Conservation (phyloP, 2,329 filamentous ascomycete species). For the Botryosphaeria dothidea region DNA sequence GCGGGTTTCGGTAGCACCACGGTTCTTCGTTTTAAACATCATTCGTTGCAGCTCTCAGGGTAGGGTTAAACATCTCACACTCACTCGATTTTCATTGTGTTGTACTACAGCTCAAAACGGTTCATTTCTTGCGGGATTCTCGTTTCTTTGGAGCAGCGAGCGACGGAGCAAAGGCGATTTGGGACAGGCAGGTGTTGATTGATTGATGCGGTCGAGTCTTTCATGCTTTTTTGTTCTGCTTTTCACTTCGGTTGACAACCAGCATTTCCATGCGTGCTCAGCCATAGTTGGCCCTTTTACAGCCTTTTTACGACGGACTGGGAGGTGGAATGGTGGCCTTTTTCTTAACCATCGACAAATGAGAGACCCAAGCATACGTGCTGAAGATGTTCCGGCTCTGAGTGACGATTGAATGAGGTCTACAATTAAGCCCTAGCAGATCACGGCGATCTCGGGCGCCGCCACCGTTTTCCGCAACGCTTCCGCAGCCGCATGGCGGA, state of each 20-base stretch:
- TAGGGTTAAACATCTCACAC: slow-evolving; percentile 6
- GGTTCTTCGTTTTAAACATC: neutral
- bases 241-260: slow-evolving; percentile 9
- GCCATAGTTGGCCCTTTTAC: neutral
- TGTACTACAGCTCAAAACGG: slow-evolving; percentile 15
- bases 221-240: slow-evolving; percentile 10
- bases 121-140: slow-evolving; percentile 16
- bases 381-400: neutral
- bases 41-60: slow-evolving; percentile 2
- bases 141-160: slow-evolving; percentile 17
- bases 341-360: neutral
- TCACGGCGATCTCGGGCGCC: slow-evolving; percentile 13
- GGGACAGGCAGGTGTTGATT: slow-evolving; percentile 13
- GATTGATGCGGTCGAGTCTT: slow-evolving; percentile 1
- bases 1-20: slow-evolving; percentile 13
- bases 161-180: slow-evolving; percentile 20
- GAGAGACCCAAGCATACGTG: slow-evolving; percentile 16
- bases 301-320: slow-evolving; percentile 7
- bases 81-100: slow-evolving; percentile 15
- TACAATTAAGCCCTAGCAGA: neutral
- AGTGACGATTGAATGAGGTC: neutral
- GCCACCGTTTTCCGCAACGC: slow-evolving; percentile 12
- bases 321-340: slow-evolving; percentile 5
- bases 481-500: neutral
- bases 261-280: slow-evolving; percentile 17